A percentile compares a stretch with the other conserved stretches of the same genome.
Evolutionary conservation across 805 yeast genomes (phyloP).

Genomic region (Metschnikowia dekortorum): DNA sequence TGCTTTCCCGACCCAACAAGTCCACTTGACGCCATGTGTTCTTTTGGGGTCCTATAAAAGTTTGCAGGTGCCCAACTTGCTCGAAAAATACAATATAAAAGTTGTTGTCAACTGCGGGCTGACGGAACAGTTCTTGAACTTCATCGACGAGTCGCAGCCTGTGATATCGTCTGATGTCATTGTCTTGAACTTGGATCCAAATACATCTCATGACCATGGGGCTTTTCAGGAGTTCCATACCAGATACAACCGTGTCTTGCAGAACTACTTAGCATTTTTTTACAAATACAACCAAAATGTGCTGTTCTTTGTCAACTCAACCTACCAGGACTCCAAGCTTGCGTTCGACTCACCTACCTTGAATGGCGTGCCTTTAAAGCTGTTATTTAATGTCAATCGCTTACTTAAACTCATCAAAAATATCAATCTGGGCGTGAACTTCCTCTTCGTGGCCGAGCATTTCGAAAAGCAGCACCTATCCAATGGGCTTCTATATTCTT

Average conservation of each 20-base stretch:
- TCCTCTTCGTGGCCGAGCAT: conserved; percentile 31
- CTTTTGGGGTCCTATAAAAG: conserved; percentile 10
- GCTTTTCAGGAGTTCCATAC: conserved; percentile 23
- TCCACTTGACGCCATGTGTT: conserved; percentile 14
- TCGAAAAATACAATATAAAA: conserved; percentile 26
- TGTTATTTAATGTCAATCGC: conserved; percentile 35
- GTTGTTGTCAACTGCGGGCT: conserved; percentile 37
- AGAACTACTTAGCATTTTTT: conserved; percentile 35
- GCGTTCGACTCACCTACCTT: conserved; percentile 31
- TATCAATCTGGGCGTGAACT: conserved; percentile 28
- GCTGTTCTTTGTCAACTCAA: conserved; percentile 25
- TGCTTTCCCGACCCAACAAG: conserved; percentile 1
- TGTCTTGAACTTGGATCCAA: conserved; percentile 35
- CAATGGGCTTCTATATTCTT: conserved; percentile 21
- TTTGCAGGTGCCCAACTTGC: conserved; percentile 10
- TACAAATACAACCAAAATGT: conserved; percentile 30
- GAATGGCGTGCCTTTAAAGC: conserved; percentile 33
- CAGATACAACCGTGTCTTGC: conserved; percentile 32
- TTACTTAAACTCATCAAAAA: conserved; percentile 30
- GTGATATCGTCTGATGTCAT: conserved; percentile 34
- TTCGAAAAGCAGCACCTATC: conserved; percentile 23
- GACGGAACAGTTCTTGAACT: conserved; percentile 27
- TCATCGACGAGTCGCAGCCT: conserved; percentile 18
- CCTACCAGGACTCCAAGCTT: conserved; percentile 17
- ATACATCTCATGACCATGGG: conserved; percentile 17